Evolutionary conservation across 441 rosid species (phyloP).

Genomic region (Omphalea diandra): DNA sequence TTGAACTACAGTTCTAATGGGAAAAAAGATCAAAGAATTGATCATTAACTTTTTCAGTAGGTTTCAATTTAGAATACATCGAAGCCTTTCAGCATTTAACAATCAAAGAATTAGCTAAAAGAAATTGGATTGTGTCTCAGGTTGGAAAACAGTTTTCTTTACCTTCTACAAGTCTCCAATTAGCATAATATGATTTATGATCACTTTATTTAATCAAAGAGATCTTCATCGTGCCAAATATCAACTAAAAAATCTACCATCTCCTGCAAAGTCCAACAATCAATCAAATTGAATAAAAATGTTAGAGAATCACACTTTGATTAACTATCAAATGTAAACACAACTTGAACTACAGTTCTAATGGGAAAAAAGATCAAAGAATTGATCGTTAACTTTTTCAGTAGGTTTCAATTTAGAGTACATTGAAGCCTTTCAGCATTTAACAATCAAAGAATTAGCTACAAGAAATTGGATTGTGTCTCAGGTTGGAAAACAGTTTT

Average conservation of each 20-base stretch:
- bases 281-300: slow-evolving; percentile 7
- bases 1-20: background rate
- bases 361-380: background rate
- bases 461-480: background rate
- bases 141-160: slow-evolving; percentile 1
- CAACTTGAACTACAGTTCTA: background rate
- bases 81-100: background rate
- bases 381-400: background rate
- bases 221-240: slow-evolving; percentile 86
- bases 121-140: background rate
- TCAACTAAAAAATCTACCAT: slow-evolving; percentile 94
- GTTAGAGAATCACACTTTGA: no score
- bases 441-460: background rate
- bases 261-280: slow-evolving; percentile 56
- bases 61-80: background rate
- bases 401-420: background rate
- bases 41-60: background rate
- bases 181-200: background rate
- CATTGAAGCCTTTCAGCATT: background rate
- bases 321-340: no score
- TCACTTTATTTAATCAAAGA: slow-evolving; percentile 52
- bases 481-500: background rate
- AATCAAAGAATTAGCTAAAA: background rate
- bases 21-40: slow-evolving; percentile 1
- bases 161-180: slow-evolving; percentile 11